Percentiles rank a stretch among this genome's conserved stretches.
These are phyloP conservation scores for Lunularia cruciata DNA, from an alignment of 225 moss, liverwort and hornwort species.

Conservation along the genomic window DNA sequence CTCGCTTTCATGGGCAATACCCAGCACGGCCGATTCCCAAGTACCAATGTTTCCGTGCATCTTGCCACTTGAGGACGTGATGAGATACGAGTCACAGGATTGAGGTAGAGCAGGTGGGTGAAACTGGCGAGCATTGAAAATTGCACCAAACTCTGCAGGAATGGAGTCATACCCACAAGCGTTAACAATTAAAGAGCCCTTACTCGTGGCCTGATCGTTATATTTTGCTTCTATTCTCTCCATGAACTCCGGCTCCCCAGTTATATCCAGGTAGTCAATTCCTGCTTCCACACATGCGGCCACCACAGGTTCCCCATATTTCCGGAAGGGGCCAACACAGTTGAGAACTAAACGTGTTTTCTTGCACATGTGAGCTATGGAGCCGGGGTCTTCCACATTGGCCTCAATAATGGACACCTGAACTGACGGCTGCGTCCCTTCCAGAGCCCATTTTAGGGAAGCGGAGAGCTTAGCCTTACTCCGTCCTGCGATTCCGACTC, in stretches of 20 bases:
- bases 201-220: conserved; percentile 58
- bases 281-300: conserved; percentile 91
- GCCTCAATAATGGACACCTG: conserved; percentile 68
- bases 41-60: conserved; percentile 79
- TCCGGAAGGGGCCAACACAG: conserved; percentile 80
- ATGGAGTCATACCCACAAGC: conserved; percentile 91
- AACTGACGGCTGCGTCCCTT: conserved; percentile 24
- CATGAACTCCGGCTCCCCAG: conserved; percentile 94
- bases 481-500: conserved; percentile 84
- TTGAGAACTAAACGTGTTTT: conserved; percentile 77
- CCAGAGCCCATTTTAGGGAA: conserved; percentile 74
- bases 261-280: conserved; percentile 87
- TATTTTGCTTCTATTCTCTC: conserved; percentile 71
- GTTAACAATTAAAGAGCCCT: conserved; percentile 77
- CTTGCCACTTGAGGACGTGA: conserved; percentile 40
- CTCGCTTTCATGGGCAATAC: conserved; percentile 52
- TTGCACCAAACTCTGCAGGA: conserved; percentile 79
- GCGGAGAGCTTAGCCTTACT: conserved; percentile 69
- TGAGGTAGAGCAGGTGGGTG: conserved; percentile 58
- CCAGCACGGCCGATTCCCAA: conserved; percentile 82
- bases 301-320: conserved; percentile 87
- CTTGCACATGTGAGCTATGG: conserved; percentile 63
- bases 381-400: conserved; percentile 57
- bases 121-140: conserved; percentile 77
- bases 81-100: conserved; percentile 77